Base-by-base conservation (phyloP, 176 grass and related monocot species). In the Phyllostachys edulis region DNA sequence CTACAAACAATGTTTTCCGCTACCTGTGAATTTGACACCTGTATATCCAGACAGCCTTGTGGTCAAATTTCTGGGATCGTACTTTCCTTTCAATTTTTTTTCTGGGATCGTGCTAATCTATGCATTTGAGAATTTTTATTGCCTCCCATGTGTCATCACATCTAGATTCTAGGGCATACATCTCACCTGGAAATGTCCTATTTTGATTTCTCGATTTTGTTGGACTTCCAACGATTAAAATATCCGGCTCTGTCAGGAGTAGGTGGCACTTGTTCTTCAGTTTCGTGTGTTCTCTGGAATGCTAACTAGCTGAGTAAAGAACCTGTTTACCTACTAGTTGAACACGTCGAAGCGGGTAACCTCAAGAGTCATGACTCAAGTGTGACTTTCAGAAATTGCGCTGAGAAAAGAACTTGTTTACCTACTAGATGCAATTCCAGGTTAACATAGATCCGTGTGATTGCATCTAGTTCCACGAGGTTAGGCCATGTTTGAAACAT, bases 171-270 rank as follows among this genome's bases (percentile, higher is more conserved):
- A 76, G 63, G 61, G 51, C 3, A 14, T 81, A 34, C 14, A 12
- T 39, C 78, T 90, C 83, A 55, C 71, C 41, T 81, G 34, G 64
- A 63, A 84, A 74, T 79, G 74, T 71, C 66, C 66, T 5, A 27
- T 18, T 40, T 54, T 7, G n/a, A 84, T 69, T 38, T 47, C 20
- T 8, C 34, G 4, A 20, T 47, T 82, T 64, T 82, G 55, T 47
- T 46, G 41, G 45, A 55, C 61, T 57, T 51, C 56, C 88, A 23
- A 57, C 26, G 24, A 65, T 62, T 82, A 39, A 67, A 44, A 74
- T 75, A 68, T 34, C 40, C 3, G 20, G 46, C 45, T 66, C 15
- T 86, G 71, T 59, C 72, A 18, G 45, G 78, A 85, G 45, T 86
- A 40, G 83, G 72, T 72, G 78, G 15, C 64, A 47, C 65, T n/a